phyloP scores from a whole-genome alignment of 2,329 filamentous ascomycete genomes.

The Pseudogymnoascus pannorum region DNA sequence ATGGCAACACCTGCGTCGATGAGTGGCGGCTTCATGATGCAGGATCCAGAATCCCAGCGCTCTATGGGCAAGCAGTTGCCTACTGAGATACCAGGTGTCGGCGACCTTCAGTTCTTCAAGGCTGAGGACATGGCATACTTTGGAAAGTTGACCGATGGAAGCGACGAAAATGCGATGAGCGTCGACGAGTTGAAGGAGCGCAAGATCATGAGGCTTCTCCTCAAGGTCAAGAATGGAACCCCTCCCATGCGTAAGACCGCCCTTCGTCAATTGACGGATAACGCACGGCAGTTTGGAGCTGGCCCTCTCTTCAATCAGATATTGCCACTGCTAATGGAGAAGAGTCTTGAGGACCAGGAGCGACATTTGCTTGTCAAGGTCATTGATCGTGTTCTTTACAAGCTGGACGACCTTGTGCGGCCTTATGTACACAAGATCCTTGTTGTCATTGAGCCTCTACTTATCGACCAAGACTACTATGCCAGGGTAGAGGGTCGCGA shows the following conservation, averaged over 20 bases:
- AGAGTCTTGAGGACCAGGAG: slow-evolving; percentile 94
- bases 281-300: slow-evolving; percentile 91
- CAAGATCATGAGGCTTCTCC: slow-evolving; percentile 92
- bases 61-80: slow-evolving; percentile 84
- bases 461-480: slow-evolving; percentile 99
- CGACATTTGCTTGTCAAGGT: slow-evolving; percentile 98
- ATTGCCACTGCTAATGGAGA: slow-evolving; percentile 93
- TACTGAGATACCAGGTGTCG: slow-evolving; percentile 91
- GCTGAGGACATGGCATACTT: slow-evolving; percentile 98
- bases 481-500: slow-evolving; percentile 95
- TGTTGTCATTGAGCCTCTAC: slow-evolving; percentile 96
- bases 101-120: slow-evolving; percentile 97
- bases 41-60: slow-evolving; percentile 80
- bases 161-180: slow-evolving; percentile 82
- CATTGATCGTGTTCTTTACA: slow-evolving; percentile 96
- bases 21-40: slow-evolving; percentile 87
- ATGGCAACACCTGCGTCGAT: slow-evolving; percentile 63
- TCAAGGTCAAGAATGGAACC: slow-evolving; percentile 99
- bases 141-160: slow-evolving; percentile 89
- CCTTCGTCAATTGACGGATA: slow-evolving; percentile 92
- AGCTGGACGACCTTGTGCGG: slow-evolving; percentile 90
- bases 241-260: slow-evolving; percentile 98
- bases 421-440: slow-evolving; percentile 98
- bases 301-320: slow-evolving; percentile 96
- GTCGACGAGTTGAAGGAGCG: slow-evolving; percentile 96